Evolutionary conservation across 441 rosid genomes (phyloP).

Genomic region (Populus hybrid): DNA sequence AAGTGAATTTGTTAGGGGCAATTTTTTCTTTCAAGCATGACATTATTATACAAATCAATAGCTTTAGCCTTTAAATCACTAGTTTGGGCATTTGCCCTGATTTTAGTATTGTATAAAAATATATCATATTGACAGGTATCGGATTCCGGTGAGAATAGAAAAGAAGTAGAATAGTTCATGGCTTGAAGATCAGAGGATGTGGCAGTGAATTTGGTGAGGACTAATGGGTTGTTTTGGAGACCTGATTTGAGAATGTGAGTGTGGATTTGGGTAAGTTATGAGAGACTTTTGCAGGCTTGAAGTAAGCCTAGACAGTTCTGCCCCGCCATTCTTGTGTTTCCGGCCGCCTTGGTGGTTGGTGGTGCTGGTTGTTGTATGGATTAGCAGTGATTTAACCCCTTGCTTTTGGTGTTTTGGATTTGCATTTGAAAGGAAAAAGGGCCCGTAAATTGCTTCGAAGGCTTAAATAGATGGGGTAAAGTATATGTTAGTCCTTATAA

Average conservation of each 20-base stretch:
- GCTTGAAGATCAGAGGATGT: constrained; percentile 36
- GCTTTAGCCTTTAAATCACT: constrained; percentile 30
- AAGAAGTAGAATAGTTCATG: constrained; percentile 32
- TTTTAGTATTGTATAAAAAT: constrained; percentile 44
- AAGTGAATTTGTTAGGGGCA: constrained; percentile 49
- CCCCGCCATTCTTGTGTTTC: constrained; percentile 29
- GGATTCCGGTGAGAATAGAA: constrained; percentile 41
- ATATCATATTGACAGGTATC: constrained; percentile 36
- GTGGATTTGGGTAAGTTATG: constrained; percentile 40
- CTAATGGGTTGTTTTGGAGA: constrained; percentile 36
- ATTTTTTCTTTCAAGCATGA: constrained; percentile 30
- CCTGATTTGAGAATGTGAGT: constrained; percentile 41
- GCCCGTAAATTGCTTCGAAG: too few species aligned
- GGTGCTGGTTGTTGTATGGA: constrained; percentile 15
- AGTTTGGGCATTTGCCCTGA: constrained; percentile 42
- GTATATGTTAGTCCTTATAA: too few species aligned
- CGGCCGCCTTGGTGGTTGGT: background rate
- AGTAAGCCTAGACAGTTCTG: constrained; percentile 4
- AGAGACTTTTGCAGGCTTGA: constrained; percentile 24
- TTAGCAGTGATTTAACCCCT: background rate
- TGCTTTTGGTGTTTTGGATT: too few species aligned
- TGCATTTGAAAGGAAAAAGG: too few species aligned
- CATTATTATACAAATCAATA: constrained; percentile 20
- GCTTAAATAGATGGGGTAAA: background rate
- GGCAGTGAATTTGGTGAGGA: constrained; percentile 48